Evolutionary conservation across 768 basidiomycete species (phyloP), one percentile per base, ranked within the genome.

Genomic region (Thelephora ganbajun): DNA sequence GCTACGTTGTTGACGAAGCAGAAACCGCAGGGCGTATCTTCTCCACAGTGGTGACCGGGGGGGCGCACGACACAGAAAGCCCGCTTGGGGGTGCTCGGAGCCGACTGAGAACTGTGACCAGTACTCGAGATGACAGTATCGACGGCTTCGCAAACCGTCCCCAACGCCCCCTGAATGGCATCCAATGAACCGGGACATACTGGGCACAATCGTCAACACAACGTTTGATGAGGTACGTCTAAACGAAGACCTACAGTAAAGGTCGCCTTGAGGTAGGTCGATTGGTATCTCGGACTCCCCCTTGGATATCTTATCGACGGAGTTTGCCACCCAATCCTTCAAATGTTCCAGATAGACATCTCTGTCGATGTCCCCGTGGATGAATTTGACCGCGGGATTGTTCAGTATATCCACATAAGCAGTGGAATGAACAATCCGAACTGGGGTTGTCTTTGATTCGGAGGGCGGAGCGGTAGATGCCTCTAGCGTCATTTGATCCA

Each of bases 1-100:
- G 83, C 81, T 0, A 96, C 85, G 57, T 98, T 99, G 54, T 97
- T 97, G 26, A 96, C 74, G 55, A 93, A 96, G 62, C 94, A 97
- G 61, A 97, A 98, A 0, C 94, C 94, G 9, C 79, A 82, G 0
- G 94, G 94, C 0, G 77, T 76, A 50, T 91, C 78, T 62, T 92
- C 90, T 2, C 87, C 87, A 57, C 92, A 94, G 55, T 97, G 92
- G 68, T 96, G 92, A 1, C 94, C 93, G 0, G 93, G 93, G 0
- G 92, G 93, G 44, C 93, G 67, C 16, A 96, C 73, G 0, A 79
- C 82, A 9, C 88, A 89, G 60, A 97, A 97, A 0, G 85, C 87
- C 6, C 65, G 55, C 0, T 35, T 47, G 13, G 48, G 43, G 7
- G 45, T 16, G 22, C n/a, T 43, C 6, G 12, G 16, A 5, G 46